Evolutionary conservation across 805 yeast genomes (phyloP), one percentile per base, ranked within the genome.

Genomic region (Isabelozyma pseudorhagii): DNA sequence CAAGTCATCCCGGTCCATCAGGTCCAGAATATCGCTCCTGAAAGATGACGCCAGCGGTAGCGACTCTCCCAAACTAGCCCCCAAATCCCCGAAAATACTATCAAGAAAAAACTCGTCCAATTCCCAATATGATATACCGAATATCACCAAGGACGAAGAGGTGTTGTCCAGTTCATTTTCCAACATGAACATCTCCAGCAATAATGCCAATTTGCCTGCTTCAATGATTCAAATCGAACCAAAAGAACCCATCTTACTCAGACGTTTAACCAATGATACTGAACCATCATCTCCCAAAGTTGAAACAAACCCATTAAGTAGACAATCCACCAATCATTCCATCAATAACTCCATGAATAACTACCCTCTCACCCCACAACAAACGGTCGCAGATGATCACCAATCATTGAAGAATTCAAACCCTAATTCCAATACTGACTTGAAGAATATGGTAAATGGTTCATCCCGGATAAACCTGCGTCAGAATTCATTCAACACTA

Each of bases 161-260:
- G 54, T 64, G 3, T 17, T 18, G 10, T 14, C 27, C 10, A 47
- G 42, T 14, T 48, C 54, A 8, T 49, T 51, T 43, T 47, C 56
- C 8, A 51, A 52, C 21, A 31, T 50, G 9, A 46, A 31, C 8
- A 31, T 31, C 36, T 31, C 36, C 36, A 31, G 36, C 21, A 51
- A 55, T 40, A 53, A 55, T 40, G 42, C 51, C 10, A 72, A 69
- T 49, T 67, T 84, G 48, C 89, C 90, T 14, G 83, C 87, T 14
- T 82, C 88, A 38, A 84, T 87, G 91, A 72, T 79, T 36, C 83
- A 81, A 54, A 71, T 83, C 51, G 87, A 79, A 56, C 93, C 94
- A 15, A 85, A 82, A 58, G 83, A 83, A 47, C 92, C 94, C 2
- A 87, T 87, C 51, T 74, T 87, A 56, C 74, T 84, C 55, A 74